phyloP scores from a whole-genome alignment of 305 asterid genomes.

The Fraxinus baroniana region DNA sequence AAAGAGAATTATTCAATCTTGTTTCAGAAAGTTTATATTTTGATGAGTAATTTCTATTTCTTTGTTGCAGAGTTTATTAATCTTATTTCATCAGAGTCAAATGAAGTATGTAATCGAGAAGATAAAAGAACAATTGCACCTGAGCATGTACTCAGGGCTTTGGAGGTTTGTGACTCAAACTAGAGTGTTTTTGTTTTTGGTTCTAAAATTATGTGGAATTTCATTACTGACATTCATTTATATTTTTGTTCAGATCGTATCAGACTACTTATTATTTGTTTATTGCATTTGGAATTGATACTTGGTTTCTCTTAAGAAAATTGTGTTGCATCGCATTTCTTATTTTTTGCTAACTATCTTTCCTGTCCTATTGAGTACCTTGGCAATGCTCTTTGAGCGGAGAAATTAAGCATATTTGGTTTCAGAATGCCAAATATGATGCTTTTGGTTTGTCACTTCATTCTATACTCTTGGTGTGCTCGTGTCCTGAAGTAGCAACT shows the following conservation, averaged over 20 bases:
- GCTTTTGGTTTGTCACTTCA: slow-evolving; percentile 29
- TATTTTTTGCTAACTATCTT: background rate
- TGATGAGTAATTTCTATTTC: too few relatives aligned
- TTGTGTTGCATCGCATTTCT: background rate
- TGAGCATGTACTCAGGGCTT: slow-evolving; percentile 92
- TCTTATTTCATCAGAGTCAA: slow-evolving; percentile 91
- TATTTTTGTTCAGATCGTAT: background rate
- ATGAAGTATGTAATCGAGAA: slow-evolving; percentile 87
- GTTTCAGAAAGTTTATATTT: too few relatives aligned
- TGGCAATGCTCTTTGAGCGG: background rate
- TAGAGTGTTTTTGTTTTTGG: background rate
- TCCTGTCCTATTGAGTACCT: background rate
- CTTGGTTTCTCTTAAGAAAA: background rate
- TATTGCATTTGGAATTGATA: background rate
- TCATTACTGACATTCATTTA: background rate
- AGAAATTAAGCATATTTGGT: background rate
- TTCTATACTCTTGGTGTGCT: background rate
- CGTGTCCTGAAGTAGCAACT: background rate
- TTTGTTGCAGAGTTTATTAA: slow-evolving; percentile 77
- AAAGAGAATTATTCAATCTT: background rate
- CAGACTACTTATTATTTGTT: background rate
- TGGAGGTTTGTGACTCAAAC: slow-evolving; percentile 48
- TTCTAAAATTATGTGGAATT: background rate
- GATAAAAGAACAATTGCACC: slow-evolving; percentile 92
- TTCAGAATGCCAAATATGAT: background rate